Conservation (phyloP, 306 rosid species). For the cucumber (Cucumis sativus) region Cucumber_9930_V3 NC_026657.2:11048501-11049000, state of each 20-base stretch:
- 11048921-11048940: not conserved
- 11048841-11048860: constrained; percentile 11
- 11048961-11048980: constrained; percentile 26
- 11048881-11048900: constrained; percentile 27
- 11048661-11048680: not conserved
- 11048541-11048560: not conserved
- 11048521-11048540: too few species aligned
- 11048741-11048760: constrained; percentile 10
- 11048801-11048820: constrained; percentile 5
- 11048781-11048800: constrained; percentile 8
- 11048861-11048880: constrained; percentile 12
- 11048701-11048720: not conserved
- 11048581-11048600: not conserved
- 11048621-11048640: not conserved
- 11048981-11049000: constrained; percentile 9
- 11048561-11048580: not conserved
- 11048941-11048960: not conserved
- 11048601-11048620: not conserved
- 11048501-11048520: too few species aligned
- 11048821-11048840: constrained; percentile 5
- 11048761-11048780: not conserved
- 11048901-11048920: not conserved
- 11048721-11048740: not conserved
- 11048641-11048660: not conserved
- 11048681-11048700: constrained; percentile 6